Conservation (phyloP, 345 rosid species). For the Kandelia obovata region DNA sequence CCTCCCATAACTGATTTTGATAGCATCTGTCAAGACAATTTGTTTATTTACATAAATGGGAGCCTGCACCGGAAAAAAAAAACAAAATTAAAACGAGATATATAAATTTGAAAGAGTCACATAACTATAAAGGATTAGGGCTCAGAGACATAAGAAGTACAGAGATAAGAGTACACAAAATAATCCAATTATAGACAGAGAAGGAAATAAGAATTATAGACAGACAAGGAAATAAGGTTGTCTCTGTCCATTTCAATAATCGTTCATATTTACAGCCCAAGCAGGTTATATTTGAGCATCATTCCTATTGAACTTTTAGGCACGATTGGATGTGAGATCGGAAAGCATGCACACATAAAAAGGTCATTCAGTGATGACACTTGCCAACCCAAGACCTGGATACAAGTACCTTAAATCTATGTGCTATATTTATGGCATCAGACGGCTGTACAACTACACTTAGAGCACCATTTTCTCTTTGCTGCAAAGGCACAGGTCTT, state of each 20-base stretch:
- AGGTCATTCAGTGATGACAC: not conserved
- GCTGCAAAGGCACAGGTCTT: constrained; percentile 48
- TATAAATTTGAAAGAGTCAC: constrained; percentile 1
- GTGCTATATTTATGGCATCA: constrained; percentile 83
- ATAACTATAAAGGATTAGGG: not conserved
- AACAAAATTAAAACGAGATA: constrained; percentile 15
- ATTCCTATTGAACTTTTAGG: not conserved
- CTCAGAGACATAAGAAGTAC: not conserved
- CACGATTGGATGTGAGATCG: not conserved
- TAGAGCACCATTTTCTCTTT: constrained; percentile 47
- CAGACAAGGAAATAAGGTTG: too few relatives aligned
- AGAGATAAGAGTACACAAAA: not conserved
- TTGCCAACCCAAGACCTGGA: not conserved
- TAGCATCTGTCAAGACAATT: constrained; percentile 69
- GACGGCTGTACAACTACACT: constrained; percentile 75
- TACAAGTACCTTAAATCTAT: constrained; percentile 49
- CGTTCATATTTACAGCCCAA: not conserved
- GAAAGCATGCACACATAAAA: not conserved
- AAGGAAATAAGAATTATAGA: too few relatives aligned
- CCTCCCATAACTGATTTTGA: constrained; percentile 63
- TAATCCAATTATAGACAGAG: too few relatives aligned
- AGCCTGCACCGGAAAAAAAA: constrained; percentile 45
- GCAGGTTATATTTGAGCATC: not conserved
- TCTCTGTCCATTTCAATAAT: too few relatives aligned
- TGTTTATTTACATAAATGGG: constrained; percentile 83